Conservation (phyloP, 768 basidiomycete species). For the Neoboletus brunneissimus region DNA sequence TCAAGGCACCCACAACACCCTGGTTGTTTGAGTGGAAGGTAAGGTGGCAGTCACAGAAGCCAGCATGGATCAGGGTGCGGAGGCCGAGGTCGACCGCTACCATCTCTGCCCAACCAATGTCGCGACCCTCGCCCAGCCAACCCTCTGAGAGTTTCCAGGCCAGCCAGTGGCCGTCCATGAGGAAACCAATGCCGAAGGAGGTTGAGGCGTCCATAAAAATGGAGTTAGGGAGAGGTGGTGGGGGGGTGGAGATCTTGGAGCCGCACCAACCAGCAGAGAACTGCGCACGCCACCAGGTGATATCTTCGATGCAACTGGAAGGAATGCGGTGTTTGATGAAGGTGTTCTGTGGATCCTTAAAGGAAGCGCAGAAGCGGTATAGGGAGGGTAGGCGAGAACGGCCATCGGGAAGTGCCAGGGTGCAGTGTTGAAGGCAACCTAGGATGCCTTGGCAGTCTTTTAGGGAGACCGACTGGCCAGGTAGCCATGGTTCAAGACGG, state of each 20-base stretch:
- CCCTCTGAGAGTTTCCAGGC: too few species aligned
- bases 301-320: rapidly evolving
- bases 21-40: constrained; percentile 41
- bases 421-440: not conserved
- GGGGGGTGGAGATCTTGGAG: not conserved
- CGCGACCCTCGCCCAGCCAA: not conserved
- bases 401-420: not conserved
- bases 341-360: not conserved
- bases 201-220: not conserved
- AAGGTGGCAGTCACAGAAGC: constrained; percentile 23
- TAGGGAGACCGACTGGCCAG: not conserved
- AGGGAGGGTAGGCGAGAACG: not conserved
- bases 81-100: not conserved
- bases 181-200: constrained; percentile 27
- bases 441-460: not conserved
- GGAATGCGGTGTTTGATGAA: not conserved
- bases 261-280: not conserved
- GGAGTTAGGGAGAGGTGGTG: not conserved
- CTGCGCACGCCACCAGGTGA: not conserved
- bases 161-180: constrained; percentile 3
- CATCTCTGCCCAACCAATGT: not conserved
- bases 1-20: constrained; percentile 31
- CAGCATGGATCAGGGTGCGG: constrained; percentile 1
- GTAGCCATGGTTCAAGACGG: not conserved
- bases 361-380: not conserved